A percentile compares a stretch with the other conserved stretches of the same genome.
These are phyloP conservation scores for Earliella scabrosa DNA, from an alignment of 1,284 basidiomycete species.

Conservation along the genomic window DNA sequence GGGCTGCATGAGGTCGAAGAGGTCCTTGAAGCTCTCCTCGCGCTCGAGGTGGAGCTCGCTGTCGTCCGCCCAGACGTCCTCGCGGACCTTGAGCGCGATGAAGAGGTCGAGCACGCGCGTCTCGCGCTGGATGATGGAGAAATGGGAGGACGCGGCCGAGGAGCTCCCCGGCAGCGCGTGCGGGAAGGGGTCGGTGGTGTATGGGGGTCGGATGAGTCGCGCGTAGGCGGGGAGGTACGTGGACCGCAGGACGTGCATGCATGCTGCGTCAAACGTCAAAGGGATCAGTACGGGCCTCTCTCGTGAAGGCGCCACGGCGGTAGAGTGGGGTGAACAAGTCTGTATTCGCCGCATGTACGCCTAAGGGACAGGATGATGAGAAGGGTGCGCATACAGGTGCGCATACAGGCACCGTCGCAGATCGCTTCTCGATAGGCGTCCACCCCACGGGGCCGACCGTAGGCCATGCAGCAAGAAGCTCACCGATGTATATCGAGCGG, in stretches of 20 bases:
- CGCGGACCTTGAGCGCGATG: conserved; percentile 75
- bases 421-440: background rate
- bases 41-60: conserved; percentile 72
- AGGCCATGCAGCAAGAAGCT: conserved; percentile 24
- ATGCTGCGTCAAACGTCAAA: conserved; percentile 59
- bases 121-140: conserved; percentile 60
- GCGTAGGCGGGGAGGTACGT: conserved; percentile 70
- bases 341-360: background rate
- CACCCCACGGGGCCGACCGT: background rate
- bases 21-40: conserved; percentile 72
- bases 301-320: background rate
- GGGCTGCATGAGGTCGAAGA: conserved; percentile 78
- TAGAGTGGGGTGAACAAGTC: background rate
- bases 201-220: conserved; percentile 63
- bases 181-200: conserved; percentile 79
- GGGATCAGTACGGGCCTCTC: background rate
- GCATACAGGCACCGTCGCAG: background rate
- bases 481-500: conserved; percentile 66
- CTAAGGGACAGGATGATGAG: background rate
- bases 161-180: conserved; percentile 51
- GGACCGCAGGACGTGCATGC: conserved; percentile 79
- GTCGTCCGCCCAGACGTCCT: conserved; percentile 76
- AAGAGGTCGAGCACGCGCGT: conserved; percentile 75
- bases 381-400: background rate
- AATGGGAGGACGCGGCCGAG: conserved; percentile 59